Percentiles rank a stretch among this genome's conserved stretches.
Evolutionary conservation across 768 basidiomycete species (phyloP).

Genomic region (Gymnopilus dilepis): DNA sequence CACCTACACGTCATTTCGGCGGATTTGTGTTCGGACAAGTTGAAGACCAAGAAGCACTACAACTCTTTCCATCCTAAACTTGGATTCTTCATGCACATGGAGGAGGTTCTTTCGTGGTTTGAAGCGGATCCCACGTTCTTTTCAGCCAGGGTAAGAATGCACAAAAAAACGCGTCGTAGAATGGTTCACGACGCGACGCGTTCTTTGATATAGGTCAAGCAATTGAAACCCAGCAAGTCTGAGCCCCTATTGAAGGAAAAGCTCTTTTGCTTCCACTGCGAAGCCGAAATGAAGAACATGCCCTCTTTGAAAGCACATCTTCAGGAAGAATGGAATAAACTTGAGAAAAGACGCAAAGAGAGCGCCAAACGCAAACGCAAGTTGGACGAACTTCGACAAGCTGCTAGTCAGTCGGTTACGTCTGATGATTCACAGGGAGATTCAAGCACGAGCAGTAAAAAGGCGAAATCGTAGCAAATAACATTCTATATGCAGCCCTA

Average conservation of each 20-base stretch:
- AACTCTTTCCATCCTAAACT: slow-evolving; percentile 87
- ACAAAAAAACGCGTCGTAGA: not conserved
- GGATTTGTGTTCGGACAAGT: slow-evolving; percentile 67
- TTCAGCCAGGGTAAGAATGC: slow-evolving; percentile 25
- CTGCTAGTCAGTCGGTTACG: slow-evolving; percentile 4
- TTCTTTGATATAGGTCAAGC: slow-evolving; percentile 49
- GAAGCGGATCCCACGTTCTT: slow-evolving; percentile 66
- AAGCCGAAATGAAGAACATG: slow-evolving; percentile 66
- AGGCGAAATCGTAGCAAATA: slow-evolving; percentile 15
- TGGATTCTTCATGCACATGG: slow-evolving; percentile 82
- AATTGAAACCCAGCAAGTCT: slow-evolving; percentile 56
- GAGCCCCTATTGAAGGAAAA: slow-evolving; percentile 70
- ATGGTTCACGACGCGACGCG: not conserved
- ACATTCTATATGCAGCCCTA: not conserved
- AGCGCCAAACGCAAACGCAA: slow-evolving; percentile 48
- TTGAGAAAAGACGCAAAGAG: slow-evolving; percentile 46
- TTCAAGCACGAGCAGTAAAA: slow-evolving; percentile 9
- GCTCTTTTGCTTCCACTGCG: slow-evolving; percentile 76
- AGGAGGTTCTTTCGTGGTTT: slow-evolving; percentile 84
- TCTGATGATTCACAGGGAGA: slow-evolving; percentile 1
- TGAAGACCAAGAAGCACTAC: slow-evolving; percentile 92
- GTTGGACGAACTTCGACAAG: slow-evolving; percentile 31
- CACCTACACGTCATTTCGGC: slow-evolving; percentile 87
- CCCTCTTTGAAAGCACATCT: slow-evolving; percentile 78
- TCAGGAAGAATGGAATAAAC: slow-evolving; percentile 70